Conservation (phyloP, 2,329 filamentous ascomycete species). For the Aspergillus fructus region DNA sequence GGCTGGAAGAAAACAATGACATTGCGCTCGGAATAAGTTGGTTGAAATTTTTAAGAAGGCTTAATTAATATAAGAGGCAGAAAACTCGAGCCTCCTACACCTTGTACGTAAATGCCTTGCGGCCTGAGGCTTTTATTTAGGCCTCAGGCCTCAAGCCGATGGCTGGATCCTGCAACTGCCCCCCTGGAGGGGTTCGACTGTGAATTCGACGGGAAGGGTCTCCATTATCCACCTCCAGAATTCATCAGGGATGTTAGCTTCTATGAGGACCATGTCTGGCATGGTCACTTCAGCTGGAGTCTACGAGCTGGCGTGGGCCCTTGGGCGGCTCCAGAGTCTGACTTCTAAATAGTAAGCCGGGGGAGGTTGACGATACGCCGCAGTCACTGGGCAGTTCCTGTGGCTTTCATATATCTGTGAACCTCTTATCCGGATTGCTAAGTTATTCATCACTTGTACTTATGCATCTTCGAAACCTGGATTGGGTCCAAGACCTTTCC, state of each 20-base stretch:
- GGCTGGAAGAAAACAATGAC: background rate
- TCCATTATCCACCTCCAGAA: background rate
- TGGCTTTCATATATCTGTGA: background rate
- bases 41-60: background rate
- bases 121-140: background rate
- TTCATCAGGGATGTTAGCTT: background rate
- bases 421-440: background rate
- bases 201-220: background rate
- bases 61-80: background rate
- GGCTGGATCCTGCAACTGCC: background rate
- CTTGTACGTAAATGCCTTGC: background rate
- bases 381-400: too few relatives aligned
- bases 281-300: background rate
- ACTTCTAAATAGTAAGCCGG: background rate
- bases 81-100: background rate
- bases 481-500: background rate
- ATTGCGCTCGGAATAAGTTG: background rate
- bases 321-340: background rate
- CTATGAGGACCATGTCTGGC: background rate
- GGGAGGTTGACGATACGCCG: background rate
- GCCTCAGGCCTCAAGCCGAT: background rate
- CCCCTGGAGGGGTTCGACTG: background rate
- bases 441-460: too few relatives aligned
- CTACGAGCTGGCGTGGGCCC: background rate
- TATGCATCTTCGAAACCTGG: too few relatives aligned